Evolutionary conservation across 106 monocot species (phyloP).

Genomic region (Allium cepa): DNA sequence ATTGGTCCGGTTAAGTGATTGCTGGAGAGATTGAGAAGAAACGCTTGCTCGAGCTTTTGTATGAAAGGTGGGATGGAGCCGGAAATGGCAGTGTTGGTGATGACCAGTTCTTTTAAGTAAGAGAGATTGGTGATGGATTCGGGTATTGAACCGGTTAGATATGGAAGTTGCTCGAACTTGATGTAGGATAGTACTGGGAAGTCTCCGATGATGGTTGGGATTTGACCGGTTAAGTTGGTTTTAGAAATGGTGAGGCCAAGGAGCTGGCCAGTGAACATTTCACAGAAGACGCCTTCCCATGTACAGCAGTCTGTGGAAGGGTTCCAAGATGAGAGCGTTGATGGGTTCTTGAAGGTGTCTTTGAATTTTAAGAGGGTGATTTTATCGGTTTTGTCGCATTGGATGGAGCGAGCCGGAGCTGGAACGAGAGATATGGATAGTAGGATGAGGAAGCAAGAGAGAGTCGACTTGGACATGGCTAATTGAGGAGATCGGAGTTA

Average conservation of each 20-base stretch:
- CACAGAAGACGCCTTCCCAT: conserved; percentile 1
- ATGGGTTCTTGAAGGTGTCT: not conserved
- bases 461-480: not conserved
- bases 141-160: conserved; percentile 14
- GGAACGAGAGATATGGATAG: not conserved
- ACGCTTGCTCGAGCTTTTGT: not conserved
- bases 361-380: conserved; percentile 10
- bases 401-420: not conserved
- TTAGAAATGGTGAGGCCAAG: not conserved
- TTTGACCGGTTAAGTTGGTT: conserved; percentile 2
- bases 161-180: not conserved
- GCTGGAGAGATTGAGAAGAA: not conserved
- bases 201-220: conserved; percentile 2
- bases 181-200: conserved; percentile 1
- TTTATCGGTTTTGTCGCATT: not conserved
- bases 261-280: not conserved
- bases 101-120: not conserved
- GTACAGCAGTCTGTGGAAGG: conserved; percentile 10
- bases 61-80: conserved; percentile 3
- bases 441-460: not conserved
- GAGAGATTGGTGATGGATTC: conserved; percentile 4
- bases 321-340: not conserved
- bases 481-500: too few species aligned
- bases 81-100: not conserved
- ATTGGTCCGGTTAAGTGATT: conserved; percentile 6